These are phyloP conservation scores for Suillus paluster DNA, from an alignment of 768 basidiomycete genomes.

Conservation along the genomic window DNA sequence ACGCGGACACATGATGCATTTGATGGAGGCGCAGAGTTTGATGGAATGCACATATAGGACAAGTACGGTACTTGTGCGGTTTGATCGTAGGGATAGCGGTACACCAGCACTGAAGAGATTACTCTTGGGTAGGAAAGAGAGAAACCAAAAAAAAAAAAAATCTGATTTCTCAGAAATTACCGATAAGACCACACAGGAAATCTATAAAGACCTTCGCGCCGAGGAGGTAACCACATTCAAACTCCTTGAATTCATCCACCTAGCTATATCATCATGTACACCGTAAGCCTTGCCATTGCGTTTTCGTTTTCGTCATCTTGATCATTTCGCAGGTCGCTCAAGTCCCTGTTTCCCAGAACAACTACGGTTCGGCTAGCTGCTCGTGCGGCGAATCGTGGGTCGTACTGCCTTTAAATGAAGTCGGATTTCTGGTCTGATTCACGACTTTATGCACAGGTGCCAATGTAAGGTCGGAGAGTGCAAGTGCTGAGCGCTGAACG, in stretches of 20 bases:
- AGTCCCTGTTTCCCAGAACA: background rate
- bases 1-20: background rate
- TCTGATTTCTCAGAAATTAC: too few relatives aligned
- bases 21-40: background rate
- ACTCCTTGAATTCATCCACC: too few relatives aligned
- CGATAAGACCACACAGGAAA: conserved; percentile 2
- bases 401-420: background rate
- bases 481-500: conserved; percentile 2
- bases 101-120: too few relatives aligned
- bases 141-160: too few relatives aligned
- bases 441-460: background rate
- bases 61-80: background rate
- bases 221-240: too few relatives aligned
- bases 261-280: background rate
- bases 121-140: too few relatives aligned
- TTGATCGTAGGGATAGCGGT: too few relatives aligned
- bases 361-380: background rate
- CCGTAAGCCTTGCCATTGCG: background rate
- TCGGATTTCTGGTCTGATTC: background rate
- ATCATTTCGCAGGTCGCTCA: background rate
- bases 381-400: background rate
- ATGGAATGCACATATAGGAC: too few relatives aligned
- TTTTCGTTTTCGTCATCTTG: background rate
- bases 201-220: background rate
- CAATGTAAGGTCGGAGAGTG: background rate